Conservation (phyloP, 1,139 yeast genomes). For the Pichia sp. region DNA sequence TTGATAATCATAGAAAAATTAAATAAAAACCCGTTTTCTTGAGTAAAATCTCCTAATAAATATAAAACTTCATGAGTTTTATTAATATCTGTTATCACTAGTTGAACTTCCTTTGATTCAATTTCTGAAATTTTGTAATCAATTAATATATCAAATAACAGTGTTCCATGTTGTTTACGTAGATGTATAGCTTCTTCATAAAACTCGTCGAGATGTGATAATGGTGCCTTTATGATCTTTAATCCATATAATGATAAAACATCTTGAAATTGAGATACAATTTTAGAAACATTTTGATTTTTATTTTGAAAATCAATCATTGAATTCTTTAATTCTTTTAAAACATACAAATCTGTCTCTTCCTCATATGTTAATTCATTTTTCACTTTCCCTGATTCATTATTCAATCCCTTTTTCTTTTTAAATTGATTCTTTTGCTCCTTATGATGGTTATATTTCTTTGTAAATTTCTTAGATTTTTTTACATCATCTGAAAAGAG, state of each 20-base stretch:
- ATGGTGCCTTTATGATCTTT: slow-evolving; percentile 11
- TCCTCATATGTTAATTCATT: slow-evolving; percentile 5
- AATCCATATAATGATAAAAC: slow-evolving; percentile 9
- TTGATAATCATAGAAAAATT: slow-evolving; percentile 5
- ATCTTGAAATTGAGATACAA: slow-evolving; percentile 5
- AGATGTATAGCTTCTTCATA: slow-evolving; percentile 11
- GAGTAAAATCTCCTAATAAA: slow-evolving; percentile 10
- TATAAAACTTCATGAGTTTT: slow-evolving; percentile 5
- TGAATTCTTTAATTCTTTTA: slow-evolving; percentile 4
- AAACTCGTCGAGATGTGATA: neutral
- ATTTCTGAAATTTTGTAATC: slow-evolving; percentile 8
- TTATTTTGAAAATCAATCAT: neutral
- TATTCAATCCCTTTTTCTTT: neutral
- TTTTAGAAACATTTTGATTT: slow-evolving; percentile 3
- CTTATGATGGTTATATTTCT: too few species aligned
- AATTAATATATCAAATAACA: slow-evolving; percentile 9
- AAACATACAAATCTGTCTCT: slow-evolving; percentile 9
- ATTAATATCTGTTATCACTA: slow-evolving; percentile 2
- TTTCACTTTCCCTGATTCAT: too few species aligned
- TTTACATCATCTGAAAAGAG: too few species aligned
- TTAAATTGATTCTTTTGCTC: neutral
- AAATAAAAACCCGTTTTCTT: slow-evolving; percentile 8
- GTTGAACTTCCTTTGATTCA: slow-evolving; percentile 11
- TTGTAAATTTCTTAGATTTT: too few species aligned
- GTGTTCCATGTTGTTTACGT: neutral